phyloP scores from a whole-genome alignment of 2,329 filamentous ascomycete species.

The Diaporthe citri region DNA sequence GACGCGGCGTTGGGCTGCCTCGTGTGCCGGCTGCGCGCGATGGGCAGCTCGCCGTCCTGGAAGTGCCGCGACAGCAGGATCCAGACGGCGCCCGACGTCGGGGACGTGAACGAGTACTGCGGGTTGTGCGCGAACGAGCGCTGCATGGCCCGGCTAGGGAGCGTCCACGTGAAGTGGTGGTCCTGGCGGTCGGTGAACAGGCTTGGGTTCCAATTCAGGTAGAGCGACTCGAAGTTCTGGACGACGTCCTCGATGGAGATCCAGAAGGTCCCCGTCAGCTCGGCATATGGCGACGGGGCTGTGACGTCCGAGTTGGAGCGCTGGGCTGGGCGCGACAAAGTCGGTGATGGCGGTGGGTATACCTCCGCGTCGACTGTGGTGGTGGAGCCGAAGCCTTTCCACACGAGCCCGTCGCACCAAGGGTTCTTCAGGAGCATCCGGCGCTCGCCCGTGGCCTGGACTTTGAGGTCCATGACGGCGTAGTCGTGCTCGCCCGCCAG shows the following conservation, averaged over 20 bases:
- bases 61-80: conserved; percentile 90
- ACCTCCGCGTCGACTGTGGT: conserved; percentile 45
- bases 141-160: conserved; percentile 60
- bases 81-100: conserved; percentile 77
- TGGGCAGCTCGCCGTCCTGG: conserved; percentile 73
- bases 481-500: conserved; percentile 95
- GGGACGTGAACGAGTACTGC: conserved; percentile 77
- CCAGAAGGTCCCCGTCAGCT: conserved; percentile 87
- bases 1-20: conserved; percentile 46
- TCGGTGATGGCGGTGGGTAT: conserved; percentile 41
- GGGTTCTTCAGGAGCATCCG: conserved; percentile 93
- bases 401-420: conserved; percentile 86
- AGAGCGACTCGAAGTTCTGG: conserved; percentile 95
- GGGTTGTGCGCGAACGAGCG: conserved; percentile 74
- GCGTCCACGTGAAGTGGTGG: conserved; percentile 88
- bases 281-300: conserved; percentile 40
- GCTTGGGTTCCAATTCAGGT: conserved; percentile 95
- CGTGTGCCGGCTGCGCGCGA: conserved; percentile 59
- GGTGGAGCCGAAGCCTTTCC: conserved; percentile 68
- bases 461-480: conserved; percentile 82
- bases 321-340: conserved; percentile 35
- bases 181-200: conserved; percentile 87
- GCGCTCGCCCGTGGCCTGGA: conserved; percentile 70
- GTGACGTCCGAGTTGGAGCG: conserved; percentile 43
- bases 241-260: conserved; percentile 89